phyloP scores from a whole-genome alignment of 2,329 filamentous ascomycete genomes.

The Microdochium bolleyi region DNA sequence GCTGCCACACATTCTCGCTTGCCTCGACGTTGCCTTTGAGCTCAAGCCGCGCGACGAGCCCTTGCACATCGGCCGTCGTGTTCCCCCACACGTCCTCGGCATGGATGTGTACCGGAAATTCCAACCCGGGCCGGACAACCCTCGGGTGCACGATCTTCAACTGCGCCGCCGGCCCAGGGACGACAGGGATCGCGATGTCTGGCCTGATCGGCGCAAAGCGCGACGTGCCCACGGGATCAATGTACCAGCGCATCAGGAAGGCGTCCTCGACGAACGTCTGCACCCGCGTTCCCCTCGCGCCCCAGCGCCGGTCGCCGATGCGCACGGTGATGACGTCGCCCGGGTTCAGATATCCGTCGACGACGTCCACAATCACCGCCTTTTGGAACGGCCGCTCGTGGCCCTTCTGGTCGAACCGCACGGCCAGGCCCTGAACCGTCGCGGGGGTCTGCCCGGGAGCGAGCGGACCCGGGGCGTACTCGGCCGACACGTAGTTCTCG shows the following conservation, averaged over 20 bases:
- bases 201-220: conserved; percentile 23
- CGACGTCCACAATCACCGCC: conserved; percentile 25
- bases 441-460: conserved; percentile 20
- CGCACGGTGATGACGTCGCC: conserved; percentile 23
- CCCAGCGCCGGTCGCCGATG: conserved; percentile 22
- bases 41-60: conserved; percentile 1
- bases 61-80: conserved; percentile 8
- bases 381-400: conserved; percentile 28
- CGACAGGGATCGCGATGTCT: conserved; percentile 17
- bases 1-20: not conserved
- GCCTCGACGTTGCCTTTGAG: too few species aligned
- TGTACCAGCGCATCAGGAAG: conserved; percentile 25
- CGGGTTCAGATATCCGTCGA: conserved; percentile 26
- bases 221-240: conserved; percentile 26
- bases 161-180: conserved; percentile 9
- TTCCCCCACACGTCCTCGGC: conserved; percentile 19
- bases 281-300: conserved; percentile 19
- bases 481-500: conserved; percentile 23
- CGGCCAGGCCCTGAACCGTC: conserved; percentile 21
- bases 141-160: conserved; percentile 12
- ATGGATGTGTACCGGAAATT: conserved; percentile 14
- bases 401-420: conserved; percentile 28
- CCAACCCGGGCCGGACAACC: conserved; percentile 9
- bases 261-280: conserved; percentile 26
- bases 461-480: conserved; percentile 17